Percentiles rank a stretch among this genome's conserved stretches.
Evolutionary conservation across 306 rosid genomes (phyloP).

Genomic region (Trifolium fragiferum): DNA sequence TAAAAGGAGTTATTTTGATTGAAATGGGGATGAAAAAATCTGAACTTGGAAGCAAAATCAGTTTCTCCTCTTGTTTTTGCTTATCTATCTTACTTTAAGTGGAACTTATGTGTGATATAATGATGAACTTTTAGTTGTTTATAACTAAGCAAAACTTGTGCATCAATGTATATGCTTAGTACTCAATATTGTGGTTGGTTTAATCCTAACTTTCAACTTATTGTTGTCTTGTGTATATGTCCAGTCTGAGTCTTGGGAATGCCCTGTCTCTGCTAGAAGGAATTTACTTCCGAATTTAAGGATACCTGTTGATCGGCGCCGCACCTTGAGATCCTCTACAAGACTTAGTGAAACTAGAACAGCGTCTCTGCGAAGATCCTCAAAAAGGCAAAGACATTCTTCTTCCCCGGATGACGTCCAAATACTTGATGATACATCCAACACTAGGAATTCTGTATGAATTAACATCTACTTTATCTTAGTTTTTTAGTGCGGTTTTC

Average conservation of each 20-base stretch:
- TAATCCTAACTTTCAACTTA: constrained; percentile 10
- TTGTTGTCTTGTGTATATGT: constrained; percentile 28
- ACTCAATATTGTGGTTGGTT: constrained; percentile 16
- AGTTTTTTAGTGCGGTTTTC: neutral
- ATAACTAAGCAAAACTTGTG: neutral
- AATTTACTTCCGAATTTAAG: neutral
- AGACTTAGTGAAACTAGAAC: neutral
- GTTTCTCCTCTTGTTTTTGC: neutral
- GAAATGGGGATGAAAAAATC: neutral
- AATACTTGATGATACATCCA: neutral
- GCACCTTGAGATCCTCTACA: constrained; percentile 31
- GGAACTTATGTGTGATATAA: too few species aligned
- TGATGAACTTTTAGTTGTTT: neutral
- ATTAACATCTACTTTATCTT: neutral
- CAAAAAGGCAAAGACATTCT: neutral
- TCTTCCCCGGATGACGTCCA: neutral
- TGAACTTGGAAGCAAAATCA: neutral
- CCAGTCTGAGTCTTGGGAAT: constrained; percentile 32
- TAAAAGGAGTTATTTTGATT: neutral
- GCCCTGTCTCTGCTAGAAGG: neutral
- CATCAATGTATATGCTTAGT: neutral
- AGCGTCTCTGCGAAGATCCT: constrained; percentile 3
- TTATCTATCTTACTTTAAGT: too few species aligned
- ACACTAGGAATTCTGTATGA: neutral
- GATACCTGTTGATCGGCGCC: neutral